A percentile compares a stretch with the other conserved stretches of the same genome.
Conservation (phyloP, 2,329 filamentous ascomycete species). For the Pseudogymnoascus sp. region DNA sequence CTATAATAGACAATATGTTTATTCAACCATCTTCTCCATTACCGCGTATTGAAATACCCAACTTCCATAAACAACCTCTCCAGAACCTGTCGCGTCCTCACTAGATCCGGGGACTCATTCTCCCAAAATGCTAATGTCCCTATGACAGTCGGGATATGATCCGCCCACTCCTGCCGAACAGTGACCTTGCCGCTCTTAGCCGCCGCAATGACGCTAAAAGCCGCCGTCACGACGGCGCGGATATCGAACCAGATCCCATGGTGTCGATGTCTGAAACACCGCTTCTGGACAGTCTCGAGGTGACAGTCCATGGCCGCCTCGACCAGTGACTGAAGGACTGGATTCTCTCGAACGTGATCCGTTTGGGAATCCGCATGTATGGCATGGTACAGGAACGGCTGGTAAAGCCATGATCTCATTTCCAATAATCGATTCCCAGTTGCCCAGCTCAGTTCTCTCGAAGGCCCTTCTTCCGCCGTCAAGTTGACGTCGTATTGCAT, state of each 20-base stretch:
- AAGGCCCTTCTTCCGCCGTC: slow-evolving; percentile 16
- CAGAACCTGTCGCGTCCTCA: background rate
- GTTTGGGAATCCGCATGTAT: slow-evolving; percentile 17
- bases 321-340: slow-evolving; percentile 16
- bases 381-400: slow-evolving; percentile 25
- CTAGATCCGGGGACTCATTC: background rate
- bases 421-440: slow-evolving; percentile 20
- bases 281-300: slow-evolving; percentile 21
- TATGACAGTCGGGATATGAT: background rate
- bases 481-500: slow-evolving; percentile 20
- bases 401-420: slow-evolving; percentile 25
- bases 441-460: slow-evolving; percentile 21
- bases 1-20: background rate
- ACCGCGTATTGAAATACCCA: background rate
- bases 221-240: slow-evolving; percentile 12
- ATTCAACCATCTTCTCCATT: background rate
- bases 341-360: background rate
- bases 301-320: slow-evolving; percentile 23
- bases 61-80: background rate
- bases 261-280: slow-evolving; percentile 24
- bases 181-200: background rate
- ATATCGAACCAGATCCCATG: slow-evolving; percentile 27
- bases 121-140: background rate
- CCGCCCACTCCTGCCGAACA: background rate
- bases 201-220: slow-evolving; percentile 7